Evolutionary conservation across 305 asterid species (phyloP).

Genomic region (Fraxinus ornus): DNA sequence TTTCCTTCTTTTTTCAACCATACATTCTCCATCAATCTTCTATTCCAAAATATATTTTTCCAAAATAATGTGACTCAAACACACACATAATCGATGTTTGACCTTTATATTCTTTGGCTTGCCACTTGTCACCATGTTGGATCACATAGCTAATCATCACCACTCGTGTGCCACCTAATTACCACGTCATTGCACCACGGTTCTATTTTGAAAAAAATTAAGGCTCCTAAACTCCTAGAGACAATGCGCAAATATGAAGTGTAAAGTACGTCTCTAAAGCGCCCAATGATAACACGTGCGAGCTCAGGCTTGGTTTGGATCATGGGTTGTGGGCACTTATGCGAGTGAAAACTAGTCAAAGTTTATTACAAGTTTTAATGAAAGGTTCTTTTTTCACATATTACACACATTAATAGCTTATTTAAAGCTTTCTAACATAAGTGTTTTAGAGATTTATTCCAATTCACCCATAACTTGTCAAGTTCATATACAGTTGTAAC

Average conservation of each 20-base stretch:
- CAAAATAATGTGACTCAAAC: too few relatives aligned
- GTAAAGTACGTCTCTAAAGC: background rate
- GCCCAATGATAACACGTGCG: background rate
- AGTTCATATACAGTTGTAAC: background rate
- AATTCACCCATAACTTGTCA: too few relatives aligned
- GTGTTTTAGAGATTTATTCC: background rate
- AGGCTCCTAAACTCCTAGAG: background rate
- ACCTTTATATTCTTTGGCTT: background rate
- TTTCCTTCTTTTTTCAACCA: too few relatives aligned
- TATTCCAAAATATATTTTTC: too few relatives aligned
- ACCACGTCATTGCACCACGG: background rate
- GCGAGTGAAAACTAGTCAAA: background rate
- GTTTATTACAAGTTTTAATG: too few relatives aligned
- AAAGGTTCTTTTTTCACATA: too few relatives aligned
- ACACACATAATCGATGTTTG: too few relatives aligned
- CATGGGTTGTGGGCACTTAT: background rate
- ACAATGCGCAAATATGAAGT: background rate
- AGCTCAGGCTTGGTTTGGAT: background rate
- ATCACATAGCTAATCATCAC: background rate
- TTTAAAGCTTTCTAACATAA: too few relatives aligned
- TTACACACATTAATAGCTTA: background rate
- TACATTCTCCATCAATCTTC: too few relatives aligned
- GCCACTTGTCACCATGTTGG: background rate
- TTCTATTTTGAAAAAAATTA: too few relatives aligned
- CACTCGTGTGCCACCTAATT: background rate